Percentiles rank a stretch among this genome's conserved stretches.
Conservation (phyloP, 805 yeast species). For the Wickerhamomyces hampshirensis region DNA sequence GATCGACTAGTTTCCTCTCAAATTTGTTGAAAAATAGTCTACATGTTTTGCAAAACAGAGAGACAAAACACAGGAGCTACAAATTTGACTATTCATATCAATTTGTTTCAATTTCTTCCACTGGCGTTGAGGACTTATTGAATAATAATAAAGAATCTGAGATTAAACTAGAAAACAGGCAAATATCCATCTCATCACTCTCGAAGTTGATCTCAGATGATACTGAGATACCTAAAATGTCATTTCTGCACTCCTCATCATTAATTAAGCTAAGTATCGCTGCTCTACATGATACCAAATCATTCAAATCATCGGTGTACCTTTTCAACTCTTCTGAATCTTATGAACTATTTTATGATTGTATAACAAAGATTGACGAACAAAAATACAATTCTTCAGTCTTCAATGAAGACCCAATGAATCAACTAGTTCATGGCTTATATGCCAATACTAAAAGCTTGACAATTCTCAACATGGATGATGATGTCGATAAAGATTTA, state of each 20-base stretch:
- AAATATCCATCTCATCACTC: slow-evolving; percentile 2
- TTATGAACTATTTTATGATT: slow-evolving; percentile 8
- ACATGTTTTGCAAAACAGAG: not conserved
- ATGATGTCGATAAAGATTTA: slow-evolving; percentile 14
- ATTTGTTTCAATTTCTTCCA: slow-evolving; percentile 7
- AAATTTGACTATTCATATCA: slow-evolving; percentile 10
- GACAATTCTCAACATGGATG: slow-evolving; percentile 27
- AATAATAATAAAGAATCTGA: not conserved
- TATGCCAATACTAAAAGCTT: slow-evolving; percentile 33
- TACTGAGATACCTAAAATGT: too few relatives aligned
- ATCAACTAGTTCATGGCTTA: slow-evolving; percentile 19
- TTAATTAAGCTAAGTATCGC: slow-evolving; percentile 9
- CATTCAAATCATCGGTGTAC: slow-evolving; percentile 10
- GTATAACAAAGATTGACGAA: slow-evolving; percentile 9
- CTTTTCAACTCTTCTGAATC: slow-evolving; percentile 12
- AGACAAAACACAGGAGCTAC: slow-evolving; percentile 5
- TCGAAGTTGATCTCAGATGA: not conserved
- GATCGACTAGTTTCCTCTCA: not conserved
- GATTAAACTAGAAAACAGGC: slow-evolving; percentile 14
- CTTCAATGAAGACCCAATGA: slow-evolving; percentile 14
- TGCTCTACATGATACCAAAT: slow-evolving; percentile 5
- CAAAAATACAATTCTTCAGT: slow-evolving; percentile 12
- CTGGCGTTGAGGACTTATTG: slow-evolving; percentile 12
- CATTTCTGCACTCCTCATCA: not conserved
- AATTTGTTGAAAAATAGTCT: not conserved